Evolutionary conservation across 73 alveolate species (phyloP), one percentile per base, ranked within the genome.

Genomic region (Breviolum minutum): DNA sequence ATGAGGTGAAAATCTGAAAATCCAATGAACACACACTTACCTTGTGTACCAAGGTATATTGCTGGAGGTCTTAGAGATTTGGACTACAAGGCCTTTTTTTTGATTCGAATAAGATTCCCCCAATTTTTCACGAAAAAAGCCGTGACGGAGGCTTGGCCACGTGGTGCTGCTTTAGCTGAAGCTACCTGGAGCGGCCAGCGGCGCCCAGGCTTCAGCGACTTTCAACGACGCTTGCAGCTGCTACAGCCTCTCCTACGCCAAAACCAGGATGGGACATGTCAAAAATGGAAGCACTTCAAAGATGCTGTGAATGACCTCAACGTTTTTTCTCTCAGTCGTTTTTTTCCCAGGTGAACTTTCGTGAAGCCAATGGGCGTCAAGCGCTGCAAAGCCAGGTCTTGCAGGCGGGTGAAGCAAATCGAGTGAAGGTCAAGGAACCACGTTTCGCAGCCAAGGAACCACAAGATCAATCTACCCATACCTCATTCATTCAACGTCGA

Each of bases 131-230:
- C 81, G 32, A 12, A 8, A 20, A 0, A 20, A 40, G 54, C 54
- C 54, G 54, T 40, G 54, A 40, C 24, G 26, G 29, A 89, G 97
- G 97, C 97, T 29, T 90, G 97, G 97, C 97, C 97, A 24, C 97
- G 97, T 24, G 97, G 97, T 32, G 87, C 87, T 14, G 97, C 97
- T 74, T 66, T 90, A 62, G 97, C 97, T 24, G 97, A 90, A 73
- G 97, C 97, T 48, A 90, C 97, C 54, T 90, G 97, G 97, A 69
- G 97, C 77, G 97, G 69, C 88, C 74, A 29, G 7, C 87, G 70
- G 76, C 97, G 97, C 68, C 97, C 97, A 29, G 97, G 97, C 84
- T 90, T 90, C 97, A 74, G 40, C 29, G 97, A 90, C 88, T 90
- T 90, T 87, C 83, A 90, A 63, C 83, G 97, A 74, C 97, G 68